A percentile compares a stretch with the other conserved stretches of the same genome.
phyloP scores from a whole-genome alignment of 495 filamentous ascomycete species.

The Xylaria curta region DNA sequence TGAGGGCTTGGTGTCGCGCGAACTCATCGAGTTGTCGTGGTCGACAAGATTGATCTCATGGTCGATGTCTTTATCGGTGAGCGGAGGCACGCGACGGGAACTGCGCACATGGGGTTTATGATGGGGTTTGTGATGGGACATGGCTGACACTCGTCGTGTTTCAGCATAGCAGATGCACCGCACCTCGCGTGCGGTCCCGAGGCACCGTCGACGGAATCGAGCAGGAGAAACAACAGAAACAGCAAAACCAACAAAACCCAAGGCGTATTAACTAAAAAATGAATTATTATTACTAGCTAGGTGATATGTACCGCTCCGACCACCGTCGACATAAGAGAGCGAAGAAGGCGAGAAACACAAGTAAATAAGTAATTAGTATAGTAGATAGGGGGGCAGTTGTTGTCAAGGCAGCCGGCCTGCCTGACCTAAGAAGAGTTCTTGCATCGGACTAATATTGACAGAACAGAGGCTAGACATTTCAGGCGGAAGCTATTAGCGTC shows the following conservation, averaged over 20 bases:
- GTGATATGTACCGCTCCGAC: not conserved
- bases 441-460: too few species aligned
- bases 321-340: not conserved
- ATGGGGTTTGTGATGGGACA: slow-evolving; percentile 52
- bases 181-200: slow-evolving; percentile 10
- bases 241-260: not conserved
- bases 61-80: slow-evolving; percentile 63
- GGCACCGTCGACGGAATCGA: not conserved
- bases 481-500: slow-evolving; percentile 12
- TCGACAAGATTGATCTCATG: slow-evolving; percentile 67
- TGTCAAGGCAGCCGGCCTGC: not conserved
- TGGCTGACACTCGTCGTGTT: slow-evolving; percentile 34
- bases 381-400: slow-evolving; percentile 8
- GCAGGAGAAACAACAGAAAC: not conserved
- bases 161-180: slow-evolving; percentile 23
- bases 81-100: slow-evolving; percentile 55
- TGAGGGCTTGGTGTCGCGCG: slow-evolving; percentile 35
- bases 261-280: not conserved
- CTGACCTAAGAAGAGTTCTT: not conserved
- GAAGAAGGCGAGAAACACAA: not conserved
- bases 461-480: not conserved
- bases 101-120: slow-evolving; percentile 49
- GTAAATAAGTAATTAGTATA: not conserved
- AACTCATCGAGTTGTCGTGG: slow-evolving; percentile 33
- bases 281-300: not conserved